Evolutionary conservation across 768 basidiomycete genomes (phyloP).

Genomic region (Rhizopogon rudus): DNA sequence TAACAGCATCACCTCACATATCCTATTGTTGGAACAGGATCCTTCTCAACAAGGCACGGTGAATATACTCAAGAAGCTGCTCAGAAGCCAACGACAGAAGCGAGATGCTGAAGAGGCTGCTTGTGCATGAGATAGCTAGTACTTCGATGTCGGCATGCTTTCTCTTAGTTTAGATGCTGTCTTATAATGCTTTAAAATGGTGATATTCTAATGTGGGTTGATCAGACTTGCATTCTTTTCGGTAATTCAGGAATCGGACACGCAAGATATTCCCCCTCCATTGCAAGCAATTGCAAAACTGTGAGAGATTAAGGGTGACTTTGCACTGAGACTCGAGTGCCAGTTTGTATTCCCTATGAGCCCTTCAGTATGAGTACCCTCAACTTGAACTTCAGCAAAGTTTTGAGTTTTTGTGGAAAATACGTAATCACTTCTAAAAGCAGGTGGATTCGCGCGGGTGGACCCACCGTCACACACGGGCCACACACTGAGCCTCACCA

Average conservation of each 20-base stretch:
- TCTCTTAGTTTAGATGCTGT: not conserved
- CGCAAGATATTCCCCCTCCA: too few relatives aligned
- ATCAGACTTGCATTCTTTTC: too few relatives aligned
- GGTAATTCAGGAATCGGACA: too few relatives aligned
- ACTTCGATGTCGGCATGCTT: not conserved
- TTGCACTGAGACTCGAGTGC: too few relatives aligned
- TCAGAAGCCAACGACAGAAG: conserved; percentile 31
- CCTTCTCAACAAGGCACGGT: conserved; percentile 31
- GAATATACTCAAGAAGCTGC: conserved; percentile 33
- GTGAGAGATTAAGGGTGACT: too few relatives aligned
- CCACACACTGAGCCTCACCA: not conserved
- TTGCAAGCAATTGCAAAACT: too few relatives aligned
- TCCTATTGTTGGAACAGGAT: conserved; percentile 38
- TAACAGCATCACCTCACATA: conserved; percentile 38
- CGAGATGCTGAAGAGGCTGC: conserved; percentile 8
- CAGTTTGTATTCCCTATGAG: too few relatives aligned
- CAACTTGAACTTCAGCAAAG: too few relatives aligned
- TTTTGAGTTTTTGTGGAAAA: not conserved
- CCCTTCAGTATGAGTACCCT: too few relatives aligned
- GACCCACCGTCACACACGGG: not conserved
- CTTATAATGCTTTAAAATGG: not conserved
- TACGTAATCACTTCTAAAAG: not conserved
- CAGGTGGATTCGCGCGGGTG: not conserved
- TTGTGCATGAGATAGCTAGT: not conserved
- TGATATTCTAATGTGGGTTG: too few relatives aligned